Evolutionary conservation across 306 rosid species (phyloP).

Genomic region (Comarum palustre): DNA sequence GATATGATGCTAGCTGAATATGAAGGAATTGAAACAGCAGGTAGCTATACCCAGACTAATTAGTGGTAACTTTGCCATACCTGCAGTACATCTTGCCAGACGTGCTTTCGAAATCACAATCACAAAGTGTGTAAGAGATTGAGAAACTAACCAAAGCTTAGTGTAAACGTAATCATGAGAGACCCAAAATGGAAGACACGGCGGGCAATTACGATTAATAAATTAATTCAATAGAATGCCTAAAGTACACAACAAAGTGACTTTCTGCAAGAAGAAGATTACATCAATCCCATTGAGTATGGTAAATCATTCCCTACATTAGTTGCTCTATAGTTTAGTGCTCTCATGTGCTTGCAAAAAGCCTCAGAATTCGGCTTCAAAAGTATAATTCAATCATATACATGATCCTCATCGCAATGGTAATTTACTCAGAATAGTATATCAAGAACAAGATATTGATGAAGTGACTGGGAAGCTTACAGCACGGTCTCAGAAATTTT

Average conservation of each 20-base stretch:
- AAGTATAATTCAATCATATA: slow-evolving; percentile 21
- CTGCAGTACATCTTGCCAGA: neutral
- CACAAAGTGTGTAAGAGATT: neutral
- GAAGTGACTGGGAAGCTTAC: neutral
- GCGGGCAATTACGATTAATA: neutral
- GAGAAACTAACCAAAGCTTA: slow-evolving; percentile 8
- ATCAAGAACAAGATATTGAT: neutral
- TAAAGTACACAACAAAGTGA: slow-evolving; percentile 9
- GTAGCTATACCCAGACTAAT: neutral
- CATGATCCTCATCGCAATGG: slow-evolving; percentile 10
- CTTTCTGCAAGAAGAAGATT: slow-evolving; percentile 14
- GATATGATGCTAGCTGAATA: neutral
- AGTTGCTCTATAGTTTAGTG: neutral
- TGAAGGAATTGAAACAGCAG: neutral
- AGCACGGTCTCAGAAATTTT: neutral
- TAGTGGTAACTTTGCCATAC: slow-evolving; percentile 5
- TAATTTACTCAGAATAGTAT: neutral
- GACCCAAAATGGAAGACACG: slow-evolving; percentile 21
- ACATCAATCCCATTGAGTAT: neutral
- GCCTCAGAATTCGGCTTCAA: slow-evolving; percentile 11
- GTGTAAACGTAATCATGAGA: slow-evolving; percentile 28
- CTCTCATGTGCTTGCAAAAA: slow-evolving; percentile 12
- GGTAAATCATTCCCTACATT: neutral
- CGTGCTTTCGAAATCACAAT: slow-evolving; percentile 2
- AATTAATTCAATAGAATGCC: neutral